Evolutionary conservation across 176 grass and related monocot species (phyloP).

Genomic region (Musa itinerans): DNA sequence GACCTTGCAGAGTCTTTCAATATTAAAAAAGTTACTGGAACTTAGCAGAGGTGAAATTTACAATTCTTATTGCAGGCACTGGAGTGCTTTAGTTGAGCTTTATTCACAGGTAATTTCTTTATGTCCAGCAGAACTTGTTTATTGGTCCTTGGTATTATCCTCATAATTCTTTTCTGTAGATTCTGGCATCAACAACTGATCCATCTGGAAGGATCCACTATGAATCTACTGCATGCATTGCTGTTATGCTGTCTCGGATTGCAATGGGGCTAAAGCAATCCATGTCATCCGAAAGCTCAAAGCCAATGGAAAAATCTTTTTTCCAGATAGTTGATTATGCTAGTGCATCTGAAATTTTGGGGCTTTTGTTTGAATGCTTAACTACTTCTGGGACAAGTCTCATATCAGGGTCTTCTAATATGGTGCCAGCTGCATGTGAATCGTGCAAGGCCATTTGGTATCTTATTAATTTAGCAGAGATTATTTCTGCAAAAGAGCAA

Average conservation of each 20-base stretch:
- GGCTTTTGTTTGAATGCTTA: conserved; percentile 61
- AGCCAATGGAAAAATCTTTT: conserved; percentile 40
- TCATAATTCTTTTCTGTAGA: conserved; percentile 28
- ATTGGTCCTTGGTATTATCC: not conserved
- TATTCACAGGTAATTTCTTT: conserved; percentile 59
- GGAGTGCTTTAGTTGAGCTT: conserved; percentile 52
- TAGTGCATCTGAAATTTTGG: conserved; percentile 41
- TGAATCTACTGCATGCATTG: conserved; percentile 77
- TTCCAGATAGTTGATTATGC: conserved; percentile 64
- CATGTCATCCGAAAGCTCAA: conserved; percentile 46
- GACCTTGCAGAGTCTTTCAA: conserved; percentile 54
- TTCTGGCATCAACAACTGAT: conserved; percentile 64
- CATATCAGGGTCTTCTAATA: conserved; percentile 64
- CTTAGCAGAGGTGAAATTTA: conserved; percentile 32
- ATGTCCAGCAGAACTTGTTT: not conserved
- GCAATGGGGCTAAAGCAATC: conserved; percentile 51
- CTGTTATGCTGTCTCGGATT: conserved; percentile 61
- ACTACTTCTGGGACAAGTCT: conserved; percentile 54
- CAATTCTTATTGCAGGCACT: conserved; percentile 56
- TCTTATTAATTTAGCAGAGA: conserved; percentile 71
- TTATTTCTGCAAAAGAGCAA: conserved; percentile 49
- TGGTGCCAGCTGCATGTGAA: conserved; percentile 97
- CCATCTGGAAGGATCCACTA: conserved; percentile 69
- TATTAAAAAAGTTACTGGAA: conserved; percentile 69
- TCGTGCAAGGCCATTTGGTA: conserved; percentile 93